Evolutionary conservation across 108 stramenopile species (phyloP), one percentile per base, ranked within the genome.

Genomic region (Cyclostephanos tholiformis): DNA sequence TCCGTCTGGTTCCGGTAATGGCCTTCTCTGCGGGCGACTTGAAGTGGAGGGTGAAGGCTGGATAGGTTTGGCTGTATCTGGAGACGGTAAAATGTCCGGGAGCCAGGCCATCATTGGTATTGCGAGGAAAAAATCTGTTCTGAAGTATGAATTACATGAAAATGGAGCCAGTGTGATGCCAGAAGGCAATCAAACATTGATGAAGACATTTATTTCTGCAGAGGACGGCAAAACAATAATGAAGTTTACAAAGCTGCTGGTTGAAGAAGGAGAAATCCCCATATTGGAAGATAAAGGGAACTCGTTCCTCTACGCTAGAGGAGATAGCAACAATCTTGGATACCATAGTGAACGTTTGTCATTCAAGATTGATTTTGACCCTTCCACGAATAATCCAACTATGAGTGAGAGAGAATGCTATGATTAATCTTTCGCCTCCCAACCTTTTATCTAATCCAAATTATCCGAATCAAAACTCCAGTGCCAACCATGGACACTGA

Each of bases 191-290:
- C 91, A 91, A 69, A 91, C 91, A 16, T 66, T 91, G 36, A 71
- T 76, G 3, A 66, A 83, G 39, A 38, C 84, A 12, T 62, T 55
- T 23, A 67, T 87, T 41, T 27, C 29, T 14, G 85, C 86, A 78
- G 67, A 65, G 7, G 65, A 65, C 19, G 72, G 70, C 0, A 52
- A 51, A 44, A 91, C 88, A 8, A 72, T 65, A 7, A 39, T 91
- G 78, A 69, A 25, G 16, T 91, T 88, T 63, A 85, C 91, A 19
- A 89, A 89, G 75, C 52, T 85, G 39, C 50, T 89, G 44, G 79
- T 67, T 5, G 87, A 91, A 65, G 69, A 65, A 0, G 83, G 76
- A 16, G 85, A 87, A 46, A 74, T 76, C 29, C 61, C 80, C 4
- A 86, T 91, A 39, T 51, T 65, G 13, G 44, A 44, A 30, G 56